Percentiles rank a stretch among this genome's conserved stretches.
Conservation (phyloP, 768 basidiomycete species). For the Collybia mongolica region DNA sequence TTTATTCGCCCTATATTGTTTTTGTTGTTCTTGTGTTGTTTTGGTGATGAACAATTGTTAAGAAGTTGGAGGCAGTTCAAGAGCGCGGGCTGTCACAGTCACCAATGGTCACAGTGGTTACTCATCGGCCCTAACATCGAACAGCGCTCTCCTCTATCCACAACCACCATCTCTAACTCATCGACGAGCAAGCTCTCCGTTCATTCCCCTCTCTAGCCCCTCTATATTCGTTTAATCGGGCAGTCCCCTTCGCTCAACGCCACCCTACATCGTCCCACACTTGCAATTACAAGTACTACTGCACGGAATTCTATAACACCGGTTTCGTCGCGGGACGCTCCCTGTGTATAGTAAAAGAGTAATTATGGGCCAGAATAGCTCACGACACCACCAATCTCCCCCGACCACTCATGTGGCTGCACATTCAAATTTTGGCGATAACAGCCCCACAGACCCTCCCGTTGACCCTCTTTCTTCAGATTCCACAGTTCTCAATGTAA, state of each 20-base stretch:
- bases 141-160: constrained; percentile 19
- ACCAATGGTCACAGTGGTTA: constrained; percentile 5
- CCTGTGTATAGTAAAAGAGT: no score
- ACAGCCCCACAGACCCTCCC: not conserved
- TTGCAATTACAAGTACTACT: no score
- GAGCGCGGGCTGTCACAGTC: no score
- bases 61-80: not conserved
- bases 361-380: constrained; percentile 18
- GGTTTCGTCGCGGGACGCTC: no score
- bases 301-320: no score
- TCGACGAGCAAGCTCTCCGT: not conserved
- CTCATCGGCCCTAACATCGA: constrained; percentile 13
- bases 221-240: no score
- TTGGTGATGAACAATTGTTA: not conserved
- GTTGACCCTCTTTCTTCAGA: not conserved
- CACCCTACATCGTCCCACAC: no score
- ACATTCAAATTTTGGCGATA: not conserved
- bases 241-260: no score
- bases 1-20: no score
- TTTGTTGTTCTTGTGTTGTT: no score
- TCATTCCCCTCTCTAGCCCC: not conserved
- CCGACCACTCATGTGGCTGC: not conserved
- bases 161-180: not conserved
- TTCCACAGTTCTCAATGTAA: constrained; percentile 1
- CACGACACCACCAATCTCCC: constrained; percentile 6